phyloP scores from a whole-genome alignment of 208 protist genomes.

The Acanthamoeba lugdunensis region DNA sequence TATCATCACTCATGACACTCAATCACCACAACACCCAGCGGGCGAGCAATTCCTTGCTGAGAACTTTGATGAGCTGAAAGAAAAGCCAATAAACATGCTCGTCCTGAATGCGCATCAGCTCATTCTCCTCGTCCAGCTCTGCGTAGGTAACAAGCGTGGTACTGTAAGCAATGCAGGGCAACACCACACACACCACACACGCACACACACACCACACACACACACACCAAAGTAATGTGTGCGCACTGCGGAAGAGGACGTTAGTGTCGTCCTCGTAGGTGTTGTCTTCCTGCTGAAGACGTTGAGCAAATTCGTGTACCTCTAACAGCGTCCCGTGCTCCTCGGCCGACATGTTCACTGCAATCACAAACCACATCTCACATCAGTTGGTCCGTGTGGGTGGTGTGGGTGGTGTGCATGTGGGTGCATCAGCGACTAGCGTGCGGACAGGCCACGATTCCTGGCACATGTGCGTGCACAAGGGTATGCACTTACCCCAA shows the following conservation, averaged over 20 bases:
- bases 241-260: not conserved
- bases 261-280: not conserved
- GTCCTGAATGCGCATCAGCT: conserved; percentile 15
- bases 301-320: not conserved
- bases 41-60: not conserved
- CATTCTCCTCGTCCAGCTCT: conserved; percentile 23
- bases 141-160: not conserved
- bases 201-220: too few relatives aligned
- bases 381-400: too few relatives aligned
- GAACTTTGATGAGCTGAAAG: not conserved
- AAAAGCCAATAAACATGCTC: conserved; percentile 38
- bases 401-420: too few relatives aligned
- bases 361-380: not conserved
- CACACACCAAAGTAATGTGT: too few relatives aligned
- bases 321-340: not conserved
- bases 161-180: too few relatives aligned
- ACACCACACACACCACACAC: not conserved
- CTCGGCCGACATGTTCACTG: not conserved
- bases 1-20: not conserved
- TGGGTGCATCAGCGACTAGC: too few relatives aligned
- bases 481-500: too few relatives aligned
- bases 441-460: too few relatives aligned
- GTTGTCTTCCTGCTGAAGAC: not conserved
- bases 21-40: not conserved
- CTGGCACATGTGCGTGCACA: too few relatives aligned